A percentile compares a stretch with the other conserved stretches of the same genome.
Evolutionary conservation across 768 basidiomycete species (phyloP).

Genomic region (Rhodotorula taiwanensis): DNA sequence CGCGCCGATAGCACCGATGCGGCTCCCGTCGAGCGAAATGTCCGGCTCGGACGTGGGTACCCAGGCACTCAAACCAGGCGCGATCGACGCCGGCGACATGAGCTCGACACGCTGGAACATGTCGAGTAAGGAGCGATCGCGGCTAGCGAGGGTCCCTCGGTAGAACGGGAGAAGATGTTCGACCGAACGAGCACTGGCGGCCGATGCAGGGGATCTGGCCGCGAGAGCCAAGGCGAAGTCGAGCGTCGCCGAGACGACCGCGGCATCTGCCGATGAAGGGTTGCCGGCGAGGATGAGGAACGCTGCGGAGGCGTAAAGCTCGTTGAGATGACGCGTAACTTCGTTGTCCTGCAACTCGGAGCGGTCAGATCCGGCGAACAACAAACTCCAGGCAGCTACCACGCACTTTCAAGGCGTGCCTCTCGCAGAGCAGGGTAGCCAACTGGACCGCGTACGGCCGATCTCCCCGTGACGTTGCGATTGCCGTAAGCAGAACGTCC

Average conservation of each 20-base stretch:
- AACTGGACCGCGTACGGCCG: conserved; percentile 11
- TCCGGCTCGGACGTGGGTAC: conserved; percentile 51
- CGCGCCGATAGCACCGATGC: conserved; percentile 55
- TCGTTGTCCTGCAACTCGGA: conserved; percentile 23
- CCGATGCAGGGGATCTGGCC: conserved; percentile 1
- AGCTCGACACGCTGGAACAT: conserved; percentile 29
- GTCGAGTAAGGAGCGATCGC: conserved; percentile 60
- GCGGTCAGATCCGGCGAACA: too few relatives aligned
- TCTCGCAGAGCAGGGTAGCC: conserved; percentile 5
- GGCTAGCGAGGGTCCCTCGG: conserved; percentile 58
- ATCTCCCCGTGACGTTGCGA: conserved; percentile 16
- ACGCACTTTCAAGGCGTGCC: conserved; percentile 27
- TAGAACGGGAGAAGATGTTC: conserved; percentile 71
- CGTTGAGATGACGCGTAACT: conserved; percentile 34
- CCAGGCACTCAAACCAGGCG: conserved; percentile 69
- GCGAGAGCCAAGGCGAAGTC: conserved; percentile 22
- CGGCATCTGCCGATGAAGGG: not conserved
- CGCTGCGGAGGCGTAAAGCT: conserved; percentile 22
- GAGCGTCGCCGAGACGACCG: not conserved
- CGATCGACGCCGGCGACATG: conserved; percentile 50
- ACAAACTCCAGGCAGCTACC: not conserved
- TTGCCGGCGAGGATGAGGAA: conserved; percentile 12
- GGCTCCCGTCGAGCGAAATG: conserved; percentile 55
- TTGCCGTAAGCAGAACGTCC: conserved; percentile 22
- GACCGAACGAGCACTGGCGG: conserved; percentile 44